Evolutionary conservation across 1,284 basidiomycete species (phyloP), one percentile per base, ranked within the genome.

Genomic region (Sphagnurus paluster): DNA sequence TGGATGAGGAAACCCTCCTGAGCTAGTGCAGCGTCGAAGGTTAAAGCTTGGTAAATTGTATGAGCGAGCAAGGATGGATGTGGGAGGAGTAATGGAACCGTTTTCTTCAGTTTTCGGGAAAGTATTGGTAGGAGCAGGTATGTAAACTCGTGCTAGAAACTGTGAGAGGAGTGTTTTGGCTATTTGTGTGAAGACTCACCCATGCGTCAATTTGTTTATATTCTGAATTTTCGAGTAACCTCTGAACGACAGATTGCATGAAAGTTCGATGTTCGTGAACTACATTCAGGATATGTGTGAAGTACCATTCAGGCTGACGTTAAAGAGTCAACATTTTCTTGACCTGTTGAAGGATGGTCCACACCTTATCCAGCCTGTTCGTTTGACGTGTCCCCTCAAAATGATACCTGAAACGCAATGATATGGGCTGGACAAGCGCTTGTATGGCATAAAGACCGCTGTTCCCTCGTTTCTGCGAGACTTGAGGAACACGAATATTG

Each of bases 401-500:
- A 61, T 99, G 97, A 64, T 90, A 99, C 57, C 89, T 91, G 75
- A 98, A 99, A 17, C 96, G 82, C 37, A 93, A 70, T 1, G 89
- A 76, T 38, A 99, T 77, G 0, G 94, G 91, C 46, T 87, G 81
- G 2, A 93, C 76, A n/a, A 99, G 79, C 0, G 90, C 86, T 59
- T 92, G 84, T 7, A 98, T 62, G 2, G 94, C 80, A 64, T 93
- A 90, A 41, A 93, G 61, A 1, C 85, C 80, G 46, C 77, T 71
- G 43, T 71, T 73, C 49, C 70, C 66, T 47, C 17, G 34, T 38
- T 28, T 50, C 44, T 34, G 36, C n/a, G n/a, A n/a, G n/a, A n/a
- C n/a, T 45, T 50, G 53, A 48, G 17, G 54, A 40, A 54, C 60
- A 39, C 66, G 71, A 28, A 82, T 64, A 51, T 74, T 74, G 57